Conservation (phyloP, 2,329 filamentous ascomycete genomes). For the Colletotrichum navitas region DNA sequence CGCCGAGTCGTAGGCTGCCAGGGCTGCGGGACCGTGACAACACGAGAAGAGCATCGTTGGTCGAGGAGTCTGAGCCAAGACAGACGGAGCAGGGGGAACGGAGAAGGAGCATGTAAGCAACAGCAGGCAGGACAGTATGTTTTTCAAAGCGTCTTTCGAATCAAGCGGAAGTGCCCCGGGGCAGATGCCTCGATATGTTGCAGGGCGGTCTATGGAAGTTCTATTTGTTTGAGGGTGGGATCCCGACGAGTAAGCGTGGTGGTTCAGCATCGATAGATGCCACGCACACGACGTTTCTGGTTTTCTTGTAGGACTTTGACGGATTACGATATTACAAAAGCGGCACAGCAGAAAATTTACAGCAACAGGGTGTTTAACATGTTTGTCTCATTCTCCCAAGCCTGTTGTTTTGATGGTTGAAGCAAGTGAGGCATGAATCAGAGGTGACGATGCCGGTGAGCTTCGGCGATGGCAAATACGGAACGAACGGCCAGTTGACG, state of each 20-base stretch:
- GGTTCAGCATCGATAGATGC: conserved; percentile 12
- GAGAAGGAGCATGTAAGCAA: conserved; percentile 17
- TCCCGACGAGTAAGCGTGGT: conserved; percentile 4
- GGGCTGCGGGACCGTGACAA: neutral
- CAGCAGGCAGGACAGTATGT: neutral
- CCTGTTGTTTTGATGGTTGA: neutral
- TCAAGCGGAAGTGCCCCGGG: neutral
- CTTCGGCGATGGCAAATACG: neutral
- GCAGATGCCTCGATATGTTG: neutral
- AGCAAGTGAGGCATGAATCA: neutral
- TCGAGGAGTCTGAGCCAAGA: neutral
- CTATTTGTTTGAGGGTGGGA: neutral
- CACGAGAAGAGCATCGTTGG: conserved; percentile 12
- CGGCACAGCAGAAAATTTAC: conserved; percentile 15
- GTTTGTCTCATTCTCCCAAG: neutral
- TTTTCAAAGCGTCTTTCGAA: neutral
- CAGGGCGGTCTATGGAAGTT: neutral
- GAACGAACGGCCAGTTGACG: neutral
- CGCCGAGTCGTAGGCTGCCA: conserved; percentile 34
- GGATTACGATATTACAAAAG: conserved; percentile 20
- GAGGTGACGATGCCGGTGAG: neutral
- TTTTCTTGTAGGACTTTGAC: conserved; percentile 1
- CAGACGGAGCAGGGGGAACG: neutral
- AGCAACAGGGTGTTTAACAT: conserved; percentile 2
- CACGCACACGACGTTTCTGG: neutral